phyloP scores from a whole-genome alignment of 441 rosid species.

The Bocquillonia castaneifolia region DNA sequence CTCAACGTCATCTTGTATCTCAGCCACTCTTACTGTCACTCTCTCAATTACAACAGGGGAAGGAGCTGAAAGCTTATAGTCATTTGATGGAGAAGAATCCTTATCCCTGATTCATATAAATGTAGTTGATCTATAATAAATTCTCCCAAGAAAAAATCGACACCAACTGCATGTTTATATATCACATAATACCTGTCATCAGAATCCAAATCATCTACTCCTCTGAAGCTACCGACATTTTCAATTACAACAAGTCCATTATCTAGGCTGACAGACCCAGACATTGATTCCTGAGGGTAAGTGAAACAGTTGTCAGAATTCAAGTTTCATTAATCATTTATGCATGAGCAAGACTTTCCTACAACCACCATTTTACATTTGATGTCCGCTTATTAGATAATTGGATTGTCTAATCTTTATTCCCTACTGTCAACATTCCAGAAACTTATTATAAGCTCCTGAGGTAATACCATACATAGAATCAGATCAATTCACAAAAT shows the following conservation, averaged over 20 bases:
- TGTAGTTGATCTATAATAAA: slow-evolving; percentile 18
- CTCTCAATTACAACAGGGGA: slow-evolving; percentile 37
- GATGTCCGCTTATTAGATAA: neutral
- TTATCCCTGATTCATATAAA: slow-evolving; percentile 48
- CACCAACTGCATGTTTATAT: slow-evolving; percentile 15
- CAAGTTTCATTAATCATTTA: neutral
- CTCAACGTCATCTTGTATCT: slow-evolving; percentile 30
- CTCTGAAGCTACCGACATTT: slow-evolving; percentile 35
- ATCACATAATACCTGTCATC: slow-evolving; percentile 44
- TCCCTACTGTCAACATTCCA: neutral
- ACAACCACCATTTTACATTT: neutral
- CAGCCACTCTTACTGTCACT: slow-evolving; percentile 25
- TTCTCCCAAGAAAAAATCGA: slow-evolving; percentile 8
- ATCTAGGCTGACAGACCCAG: slow-evolving; percentile 48
- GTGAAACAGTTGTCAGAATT: neutral
- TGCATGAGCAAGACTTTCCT: neutral
- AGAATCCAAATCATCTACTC: slow-evolving; percentile 33
- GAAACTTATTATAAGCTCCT: neutral
- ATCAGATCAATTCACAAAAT: too few relatives aligned
- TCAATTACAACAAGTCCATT: slow-evolving; percentile 48
- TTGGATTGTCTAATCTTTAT: neutral
- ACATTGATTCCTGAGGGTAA: slow-evolving; percentile 47
- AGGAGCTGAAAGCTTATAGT: slow-evolving; percentile 31
- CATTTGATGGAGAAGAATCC: slow-evolving; percentile 34
- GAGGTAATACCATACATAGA: neutral